Evolutionary conservation across 2,329 filamentous ascomycete genomes (phyloP), one percentile per base, ranked within the genome.

Genomic region (Sclerotinia subarctica): DNA sequence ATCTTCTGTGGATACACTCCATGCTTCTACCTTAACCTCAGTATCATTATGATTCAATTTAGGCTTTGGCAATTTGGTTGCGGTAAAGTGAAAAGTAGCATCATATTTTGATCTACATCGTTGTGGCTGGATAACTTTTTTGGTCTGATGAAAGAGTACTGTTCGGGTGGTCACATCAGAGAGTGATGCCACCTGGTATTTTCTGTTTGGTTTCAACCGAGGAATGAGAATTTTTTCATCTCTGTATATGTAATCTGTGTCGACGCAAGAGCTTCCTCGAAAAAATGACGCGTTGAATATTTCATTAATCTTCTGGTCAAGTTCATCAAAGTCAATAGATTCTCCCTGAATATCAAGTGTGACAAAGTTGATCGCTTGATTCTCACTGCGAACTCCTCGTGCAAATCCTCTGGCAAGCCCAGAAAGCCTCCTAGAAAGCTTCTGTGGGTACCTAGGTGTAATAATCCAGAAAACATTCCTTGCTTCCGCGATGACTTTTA

Each of bases 1-100:
- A 69, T 0, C 69, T 54, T 21, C 72, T 72, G 17, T 73, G 69
- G 15, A 77, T 49, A 52, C 79, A 77, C 5, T 79, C 79, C 71
- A 76, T 77, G 5, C 56, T 24, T 46, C 56, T 7, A 59, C 38
- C 38, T 24, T 46, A 3, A 59, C 56, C 38, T 42, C 32, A 29
- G 26, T 42, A 15, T 59, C 38, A 44, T 17, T 38, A 46, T 17
- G 21, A 5, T 21, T 24, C 53, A 13, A 49, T 49, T 5, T 11
- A 11, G 8, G 2, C n/a, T n/a, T n/a, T 11, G 47, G 8, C 10
- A 49, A n/a, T 13, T 24, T 49, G 47, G 8, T n/a, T 49, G 47
- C 10, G 7, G 47, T n/a, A 49, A 49, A 49, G 4, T 49, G 10
- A 24, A 49, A 24, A 49, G 21, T n/a, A 49, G 21, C 21, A 49